Conservation (phyloP, 2,329 filamentous ascomycete genomes). For the Xylariaceae sp. region DNA sequence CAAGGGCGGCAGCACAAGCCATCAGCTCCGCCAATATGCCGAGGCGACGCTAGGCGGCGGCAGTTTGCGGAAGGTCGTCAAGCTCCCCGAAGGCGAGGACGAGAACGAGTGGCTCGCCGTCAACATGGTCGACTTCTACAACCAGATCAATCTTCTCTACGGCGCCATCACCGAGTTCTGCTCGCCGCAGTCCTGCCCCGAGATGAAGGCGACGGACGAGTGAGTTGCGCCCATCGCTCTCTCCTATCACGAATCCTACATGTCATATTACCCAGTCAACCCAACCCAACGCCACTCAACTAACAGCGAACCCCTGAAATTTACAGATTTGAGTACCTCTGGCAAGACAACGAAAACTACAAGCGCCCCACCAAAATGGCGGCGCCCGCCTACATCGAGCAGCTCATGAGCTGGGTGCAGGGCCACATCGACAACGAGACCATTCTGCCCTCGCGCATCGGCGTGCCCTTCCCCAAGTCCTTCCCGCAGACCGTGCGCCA, state of each 20-base stretch:
- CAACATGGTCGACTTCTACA: constrained; percentile 99
- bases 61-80: constrained; percentile 91
- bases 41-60: constrained; percentile 94
- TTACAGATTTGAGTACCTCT: constrained; percentile 89
- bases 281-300: neutral
- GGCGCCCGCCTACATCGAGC: constrained; percentile 94
- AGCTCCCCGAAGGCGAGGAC: constrained; percentile 94
- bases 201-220: constrained; percentile 99
- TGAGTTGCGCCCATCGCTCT: constrained; percentile 39
- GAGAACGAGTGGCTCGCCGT: constrained; percentile 97
- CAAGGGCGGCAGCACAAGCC: constrained; percentile 78
- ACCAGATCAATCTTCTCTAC: constrained; percentile 98
- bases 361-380: constrained; percentile 98
- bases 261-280: too few relatives aligned
- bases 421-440: constrained; percentile 91
- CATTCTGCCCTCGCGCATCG: constrained; percentile 90
- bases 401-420: constrained; percentile 96
- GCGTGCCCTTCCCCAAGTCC: constrained; percentile 89
- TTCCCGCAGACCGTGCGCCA: constrained; percentile 86
- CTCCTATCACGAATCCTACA: neutral
- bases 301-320: constrained; percentile 1
- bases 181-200: constrained; percentile 91
- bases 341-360: constrained; percentile 93
- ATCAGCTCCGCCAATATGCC: constrained; percentile 95
- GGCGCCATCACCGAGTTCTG: constrained; percentile 99